Conservation (phyloP, 805 yeast species). For the Martiniozyma abietophila region DNA sequence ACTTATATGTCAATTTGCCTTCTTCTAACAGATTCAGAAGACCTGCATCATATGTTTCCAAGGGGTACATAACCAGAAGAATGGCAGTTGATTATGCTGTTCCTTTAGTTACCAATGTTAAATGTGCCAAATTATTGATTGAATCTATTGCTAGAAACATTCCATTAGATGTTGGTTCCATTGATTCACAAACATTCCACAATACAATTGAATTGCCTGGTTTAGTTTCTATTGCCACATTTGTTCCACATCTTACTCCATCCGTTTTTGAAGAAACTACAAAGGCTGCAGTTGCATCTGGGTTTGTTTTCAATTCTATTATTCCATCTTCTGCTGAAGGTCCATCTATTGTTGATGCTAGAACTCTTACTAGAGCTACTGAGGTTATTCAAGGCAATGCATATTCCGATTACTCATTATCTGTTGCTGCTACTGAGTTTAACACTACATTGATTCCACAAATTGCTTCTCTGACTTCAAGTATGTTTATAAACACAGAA, state of each 20-base stretch:
- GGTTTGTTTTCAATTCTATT: slow-evolving; percentile 79
- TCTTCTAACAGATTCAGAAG: slow-evolving; percentile 96
- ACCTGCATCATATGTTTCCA: slow-evolving; percentile 96
- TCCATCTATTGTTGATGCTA: slow-evolving; percentile 52
- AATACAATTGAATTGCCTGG: slow-evolving; percentile 79
- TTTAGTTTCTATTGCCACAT: slow-evolving; percentile 70
- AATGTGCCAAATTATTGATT: slow-evolving; percentile 89
- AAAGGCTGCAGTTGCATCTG: slow-evolving; percentile 66
- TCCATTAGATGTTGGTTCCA: slow-evolving; percentile 56
- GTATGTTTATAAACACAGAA: slow-evolving; percentile 74
- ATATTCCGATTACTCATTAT: slow-evolving; percentile 72
- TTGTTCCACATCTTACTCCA: slow-evolving; percentile 56
- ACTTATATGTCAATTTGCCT: slow-evolving; percentile 92
- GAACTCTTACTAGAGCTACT: slow-evolving; percentile 56
- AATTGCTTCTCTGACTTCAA: slow-evolving; percentile 59
- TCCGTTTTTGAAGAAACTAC: slow-evolving; percentile 58
- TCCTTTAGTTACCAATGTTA: slow-evolving; percentile 95
- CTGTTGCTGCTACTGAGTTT: slow-evolving; percentile 71
- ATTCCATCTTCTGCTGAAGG: slow-evolving; percentile 65
- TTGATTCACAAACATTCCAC: slow-evolving; percentile 89
- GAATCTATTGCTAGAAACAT: slow-evolving; percentile 82
- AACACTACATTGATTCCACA: slow-evolving; percentile 56
- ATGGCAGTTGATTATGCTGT: slow-evolving; percentile 99
- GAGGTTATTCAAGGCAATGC: slow-evolving; percentile 47
- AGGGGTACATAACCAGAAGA: slow-evolving; percentile 97